Evolutionary conservation across 176 grass and related monocot genomes (phyloP).

Genomic region (Juncus inflexus): DNA sequence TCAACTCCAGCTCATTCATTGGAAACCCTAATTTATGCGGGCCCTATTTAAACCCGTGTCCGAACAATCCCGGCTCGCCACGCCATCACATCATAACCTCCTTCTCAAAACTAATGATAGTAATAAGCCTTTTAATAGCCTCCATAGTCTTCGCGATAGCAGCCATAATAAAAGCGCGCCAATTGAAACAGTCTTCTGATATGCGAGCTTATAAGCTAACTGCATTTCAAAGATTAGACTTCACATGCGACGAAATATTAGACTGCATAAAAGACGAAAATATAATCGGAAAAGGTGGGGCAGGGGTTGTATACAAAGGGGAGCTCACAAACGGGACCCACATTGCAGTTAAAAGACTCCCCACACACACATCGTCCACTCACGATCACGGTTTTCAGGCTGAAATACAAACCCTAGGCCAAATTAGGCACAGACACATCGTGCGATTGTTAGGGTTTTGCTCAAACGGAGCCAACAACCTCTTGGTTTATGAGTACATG

Average conservation of each 20-base stretch:
- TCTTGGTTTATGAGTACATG: slow-evolving; percentile 95
- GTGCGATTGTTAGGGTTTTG: slow-evolving; percentile 82
- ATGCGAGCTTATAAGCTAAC: slow-evolving; percentile 72
- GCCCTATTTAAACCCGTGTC: slow-evolving; percentile 47
- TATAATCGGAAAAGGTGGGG: slow-evolving; percentile 86
- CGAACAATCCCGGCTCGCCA: slow-evolving; percentile 24
- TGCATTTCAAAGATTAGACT: slow-evolving; percentile 84
- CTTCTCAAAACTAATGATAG: slow-evolving; percentile 59
- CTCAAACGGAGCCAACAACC: slow-evolving; percentile 66
- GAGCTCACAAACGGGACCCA: slow-evolving; percentile 47
- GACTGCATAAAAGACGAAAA: slow-evolving; percentile 86
- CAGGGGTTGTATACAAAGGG: slow-evolving; percentile 86
- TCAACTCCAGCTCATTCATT: slow-evolving; percentile 71
- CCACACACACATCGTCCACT: slow-evolving; percentile 45
- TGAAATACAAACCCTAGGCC: slow-evolving; percentile 85
- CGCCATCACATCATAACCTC: slow-evolving; percentile 40
- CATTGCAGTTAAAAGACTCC: slow-evolving; percentile 82
- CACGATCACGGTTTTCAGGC: slow-evolving; percentile 85
- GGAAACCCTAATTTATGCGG: slow-evolving; percentile 75
- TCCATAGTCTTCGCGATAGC: slow-evolving; percentile 72
- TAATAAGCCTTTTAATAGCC: slow-evolving; percentile 57
- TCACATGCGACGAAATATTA: slow-evolving; percentile 73
- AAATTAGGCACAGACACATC: slow-evolving; percentile 89
- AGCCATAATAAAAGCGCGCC: slow-evolving; percentile 76
- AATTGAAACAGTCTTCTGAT: slow-evolving; percentile 49